Conservation (phyloP, 495 filamentous ascomycete species). For the Pyrenopolyporus hunteri region DNA sequence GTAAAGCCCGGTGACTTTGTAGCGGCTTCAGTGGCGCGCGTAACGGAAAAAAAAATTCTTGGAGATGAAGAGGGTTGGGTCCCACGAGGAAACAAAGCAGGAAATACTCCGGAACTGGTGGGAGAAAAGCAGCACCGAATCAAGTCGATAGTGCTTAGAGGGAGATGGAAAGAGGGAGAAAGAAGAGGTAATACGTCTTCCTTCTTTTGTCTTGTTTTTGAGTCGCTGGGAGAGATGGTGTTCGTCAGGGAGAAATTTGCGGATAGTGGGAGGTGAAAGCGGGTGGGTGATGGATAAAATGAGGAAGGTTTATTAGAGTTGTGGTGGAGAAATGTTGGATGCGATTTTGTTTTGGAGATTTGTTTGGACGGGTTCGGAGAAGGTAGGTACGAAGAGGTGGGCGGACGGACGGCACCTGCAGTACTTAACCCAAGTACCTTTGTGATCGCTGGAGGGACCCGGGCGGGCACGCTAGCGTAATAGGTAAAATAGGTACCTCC, state of each 20-base stretch:
- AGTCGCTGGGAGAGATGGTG: constrained; percentile 3
- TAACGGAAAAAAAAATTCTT: constrained; percentile 6
- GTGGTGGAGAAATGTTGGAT: constrained; percentile 32
- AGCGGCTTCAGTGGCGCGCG: constrained; percentile 15
- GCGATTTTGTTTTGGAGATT: constrained; percentile 33
- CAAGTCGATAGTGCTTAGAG: not conserved
- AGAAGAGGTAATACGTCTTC: constrained; percentile 6
- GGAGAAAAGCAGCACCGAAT: constrained; percentile 24
- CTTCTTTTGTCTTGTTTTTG: constrained; percentile 3
- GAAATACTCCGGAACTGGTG: constrained; percentile 1
- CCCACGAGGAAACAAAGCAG: constrained; percentile 13
- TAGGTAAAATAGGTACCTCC: not conserved
- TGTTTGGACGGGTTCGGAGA: constrained; percentile 37
- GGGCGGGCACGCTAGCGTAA: constrained; percentile 18
- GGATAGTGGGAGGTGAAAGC: constrained; percentile 2
- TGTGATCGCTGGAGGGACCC: not conserved
- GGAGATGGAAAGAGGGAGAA: constrained; percentile 1
- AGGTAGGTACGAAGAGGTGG: constrained; percentile 23
- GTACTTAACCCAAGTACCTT: not conserved
- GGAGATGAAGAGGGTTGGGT: not conserved
- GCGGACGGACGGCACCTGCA: constrained; percentile 4
- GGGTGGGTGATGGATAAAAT: constrained; percentile 32
- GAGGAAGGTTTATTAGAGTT: constrained; percentile 24
- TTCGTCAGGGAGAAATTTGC: constrained; percentile 13
- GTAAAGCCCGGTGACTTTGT: constrained; percentile 3